A percentile compares a stretch with the other conserved stretches of the same genome.
These are phyloP conservation scores for Tinospora cordifolia DNA, from an alignment of 164 flowering plant genomes.

Conservation along the genomic window DNA sequence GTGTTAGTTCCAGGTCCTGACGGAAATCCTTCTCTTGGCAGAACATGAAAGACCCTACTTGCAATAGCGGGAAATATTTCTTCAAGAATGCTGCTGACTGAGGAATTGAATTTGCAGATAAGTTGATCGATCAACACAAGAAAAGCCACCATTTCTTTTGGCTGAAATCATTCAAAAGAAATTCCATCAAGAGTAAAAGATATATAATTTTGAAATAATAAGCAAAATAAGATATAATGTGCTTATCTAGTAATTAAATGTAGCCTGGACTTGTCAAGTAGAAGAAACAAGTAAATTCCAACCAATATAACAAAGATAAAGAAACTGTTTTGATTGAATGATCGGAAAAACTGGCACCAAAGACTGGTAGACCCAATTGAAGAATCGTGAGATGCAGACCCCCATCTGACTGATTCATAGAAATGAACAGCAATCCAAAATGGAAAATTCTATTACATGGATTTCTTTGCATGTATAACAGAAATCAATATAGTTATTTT, in stretches of 20 bases:
- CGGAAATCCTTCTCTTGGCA: slow-evolving; percentile 58
- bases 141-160: slow-evolving; percentile 75
- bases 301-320: background rate
- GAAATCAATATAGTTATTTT: background rate
- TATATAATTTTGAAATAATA: background rate
- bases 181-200: slow-evolving; percentile 3
- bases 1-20: slow-evolving; percentile 81
- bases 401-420: background rate
- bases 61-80: slow-evolving; percentile 84
- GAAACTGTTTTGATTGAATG: background rate
- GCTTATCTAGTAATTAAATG: background rate
- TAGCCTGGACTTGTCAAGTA: background rate
- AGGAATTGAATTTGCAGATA: slow-evolving; percentile 72
- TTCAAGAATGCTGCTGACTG: slow-evolving; percentile 58
- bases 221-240: background rate
- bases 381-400: background rate
- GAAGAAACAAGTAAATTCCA: background rate
- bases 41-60: slow-evolving; percentile 54
- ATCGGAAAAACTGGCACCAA: too few species aligned
- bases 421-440: background rate
- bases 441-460: background rate
- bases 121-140: slow-evolving; percentile 85
- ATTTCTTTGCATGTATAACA: background rate
- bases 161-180: slow-evolving; percentile 42
- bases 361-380: background rate